Percentiles rank a stretch among this genome's conserved stretches.
Conservation (phyloP, 2,329 filamentous ascomycete genomes). For the Claviceps monticola region DNA sequence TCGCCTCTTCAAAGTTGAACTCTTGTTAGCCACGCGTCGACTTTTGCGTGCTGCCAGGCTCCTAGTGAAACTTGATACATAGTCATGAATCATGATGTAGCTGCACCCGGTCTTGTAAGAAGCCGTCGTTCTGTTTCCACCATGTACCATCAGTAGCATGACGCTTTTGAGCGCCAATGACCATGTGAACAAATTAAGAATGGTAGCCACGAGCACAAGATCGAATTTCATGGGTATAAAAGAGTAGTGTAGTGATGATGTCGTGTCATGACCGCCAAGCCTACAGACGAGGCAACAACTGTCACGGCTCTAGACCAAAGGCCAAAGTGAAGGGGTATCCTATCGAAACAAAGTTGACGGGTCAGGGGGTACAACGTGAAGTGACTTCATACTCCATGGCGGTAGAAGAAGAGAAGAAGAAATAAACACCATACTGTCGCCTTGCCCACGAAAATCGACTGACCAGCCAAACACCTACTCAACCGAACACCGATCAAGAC, state of each 20-base stretch:
- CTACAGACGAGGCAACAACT: constrained; percentile 3
- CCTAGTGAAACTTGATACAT: too few species aligned
- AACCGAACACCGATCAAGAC: background rate
- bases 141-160: too few species aligned
- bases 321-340: constrained; percentile 24
- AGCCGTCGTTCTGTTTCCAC: too few species aligned
- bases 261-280: background rate
- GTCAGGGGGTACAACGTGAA: background rate
- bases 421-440: background rate
- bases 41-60: too few species aligned
- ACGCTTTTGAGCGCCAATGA: too few species aligned
- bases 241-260: background rate
- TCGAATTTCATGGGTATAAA: background rate
- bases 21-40: too few species aligned
- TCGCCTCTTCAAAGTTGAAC: too few species aligned
- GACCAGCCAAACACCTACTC: background rate
- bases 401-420: background rate
- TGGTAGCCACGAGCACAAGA: background rate
- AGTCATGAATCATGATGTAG: too few species aligned
- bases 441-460: background rate
- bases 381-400: constrained; percentile 11
- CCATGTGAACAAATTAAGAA: too few species aligned
- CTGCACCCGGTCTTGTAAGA: too few species aligned
- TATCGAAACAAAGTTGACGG: constrained; percentile 17
- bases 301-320: constrained; percentile 2